Evolutionary conservation across 345 rosid species (phyloP).

Genomic region (Passiflora organensis): DNA sequence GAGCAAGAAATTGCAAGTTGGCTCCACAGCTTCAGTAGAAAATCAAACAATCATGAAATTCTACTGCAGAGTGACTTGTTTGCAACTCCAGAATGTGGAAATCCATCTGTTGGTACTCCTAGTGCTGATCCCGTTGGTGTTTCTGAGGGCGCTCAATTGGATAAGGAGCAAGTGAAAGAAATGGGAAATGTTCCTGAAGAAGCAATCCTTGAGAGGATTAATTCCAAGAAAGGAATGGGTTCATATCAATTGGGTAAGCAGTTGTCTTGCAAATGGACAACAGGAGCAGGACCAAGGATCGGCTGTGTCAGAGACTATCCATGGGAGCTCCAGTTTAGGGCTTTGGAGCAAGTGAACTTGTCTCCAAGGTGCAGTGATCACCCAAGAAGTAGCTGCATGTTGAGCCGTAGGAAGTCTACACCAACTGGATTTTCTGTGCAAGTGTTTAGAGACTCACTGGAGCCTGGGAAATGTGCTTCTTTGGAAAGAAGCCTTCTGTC

Average conservation of each 20-base stretch:
- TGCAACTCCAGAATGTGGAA: slow-evolving; percentile 16
- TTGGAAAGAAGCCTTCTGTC: no score
- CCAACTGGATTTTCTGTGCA: slow-evolving; percentile 5
- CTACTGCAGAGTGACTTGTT: slow-evolving; percentile 33
- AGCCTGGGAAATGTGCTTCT: no score
- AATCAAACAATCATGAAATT: slow-evolving; percentile 40
- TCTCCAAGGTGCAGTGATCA: slow-evolving; percentile 50
- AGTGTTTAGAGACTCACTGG: neutral
- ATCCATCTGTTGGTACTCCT: slow-evolving; percentile 13
- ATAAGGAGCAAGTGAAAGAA: slow-evolving; percentile 26
- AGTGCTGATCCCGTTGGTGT: slow-evolving; percentile 9
- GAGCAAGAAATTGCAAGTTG: slow-evolving; percentile 16
- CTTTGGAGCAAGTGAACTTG: slow-evolving; percentile 75
- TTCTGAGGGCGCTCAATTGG: slow-evolving; percentile 12
- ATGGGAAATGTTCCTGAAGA: slow-evolving; percentile 40
- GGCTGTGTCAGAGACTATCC: slow-evolving; percentile 95
- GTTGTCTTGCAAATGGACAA: slow-evolving; percentile 81
- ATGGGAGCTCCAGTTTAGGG: slow-evolving; percentile 69
- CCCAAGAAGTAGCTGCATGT: slow-evolving; percentile 11
- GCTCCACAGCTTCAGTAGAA: slow-evolving; percentile 22
- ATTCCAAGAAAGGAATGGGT: slow-evolving; percentile 47
- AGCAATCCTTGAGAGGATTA: slow-evolving; percentile 50
- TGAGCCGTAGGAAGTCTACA: slow-evolving; percentile 10
- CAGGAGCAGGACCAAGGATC: slow-evolving; percentile 95
- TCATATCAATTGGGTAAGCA: slow-evolving; percentile 83